Evolutionary conservation across 2,329 filamentous ascomycete genomes (phyloP).

Genomic region (Ophiocordyceps unilateralis): DNA sequence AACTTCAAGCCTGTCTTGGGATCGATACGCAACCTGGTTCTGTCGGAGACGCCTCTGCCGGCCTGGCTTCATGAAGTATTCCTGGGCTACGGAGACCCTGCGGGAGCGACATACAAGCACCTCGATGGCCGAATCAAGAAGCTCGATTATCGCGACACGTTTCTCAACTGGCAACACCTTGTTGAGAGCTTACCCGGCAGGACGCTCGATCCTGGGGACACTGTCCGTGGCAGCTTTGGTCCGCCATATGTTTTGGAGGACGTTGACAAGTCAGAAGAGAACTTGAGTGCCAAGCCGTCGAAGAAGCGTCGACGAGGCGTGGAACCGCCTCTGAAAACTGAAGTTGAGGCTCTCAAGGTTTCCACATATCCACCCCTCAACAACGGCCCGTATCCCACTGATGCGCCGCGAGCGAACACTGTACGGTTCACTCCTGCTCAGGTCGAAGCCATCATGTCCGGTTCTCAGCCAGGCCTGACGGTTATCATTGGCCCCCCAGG

Average conservation of each 20-base stretch:
- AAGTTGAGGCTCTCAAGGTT: constrained; percentile 56
- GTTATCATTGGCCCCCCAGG: constrained; percentile 90
- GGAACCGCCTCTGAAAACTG: constrained; percentile 44
- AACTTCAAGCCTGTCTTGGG: constrained; percentile 92
- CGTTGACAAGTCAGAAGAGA: constrained; percentile 33
- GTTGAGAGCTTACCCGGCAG: constrained; percentile 79
- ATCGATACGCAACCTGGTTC: constrained; percentile 70
- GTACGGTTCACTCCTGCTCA: constrained; percentile 85
- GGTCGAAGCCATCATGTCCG: constrained; percentile 82
- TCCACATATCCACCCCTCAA: constrained; percentile 83
- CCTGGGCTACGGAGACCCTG: constrained; percentile 88
- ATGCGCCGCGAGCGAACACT: constrained; percentile 63
- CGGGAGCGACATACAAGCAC: constrained; percentile 71
- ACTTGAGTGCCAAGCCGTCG: constrained; percentile 39
- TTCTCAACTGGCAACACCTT: constrained; percentile 88
- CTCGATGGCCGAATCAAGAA: constrained; percentile 60
- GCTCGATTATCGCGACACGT: constrained; percentile 85
- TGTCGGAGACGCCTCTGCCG: constrained; percentile 73
- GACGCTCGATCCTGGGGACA: constrained; percentile 61
- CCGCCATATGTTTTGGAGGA: constrained; percentile 78
- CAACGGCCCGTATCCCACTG: constrained; percentile 73
- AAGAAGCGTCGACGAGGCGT: constrained; percentile 79
- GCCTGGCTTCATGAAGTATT: constrained; percentile 95
- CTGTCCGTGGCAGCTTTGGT: constrained; percentile 55
- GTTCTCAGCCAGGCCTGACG: constrained; percentile 84